Conservation (phyloP, 179 eudicot species). For the Nepenthes alata region DNA sequence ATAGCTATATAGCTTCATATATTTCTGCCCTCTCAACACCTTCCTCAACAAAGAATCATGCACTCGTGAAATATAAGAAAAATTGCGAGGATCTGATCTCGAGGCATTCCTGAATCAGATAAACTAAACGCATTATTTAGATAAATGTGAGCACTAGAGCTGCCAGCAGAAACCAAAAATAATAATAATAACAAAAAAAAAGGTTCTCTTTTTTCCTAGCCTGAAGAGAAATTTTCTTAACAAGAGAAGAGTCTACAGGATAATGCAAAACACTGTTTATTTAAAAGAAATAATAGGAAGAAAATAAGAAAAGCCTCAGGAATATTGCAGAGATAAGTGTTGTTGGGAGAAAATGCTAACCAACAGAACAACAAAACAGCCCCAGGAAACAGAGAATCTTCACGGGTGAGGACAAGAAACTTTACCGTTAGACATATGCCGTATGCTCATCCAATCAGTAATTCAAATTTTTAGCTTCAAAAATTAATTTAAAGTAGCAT, state of each 20-base stretch:
- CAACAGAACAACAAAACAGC: background rate
- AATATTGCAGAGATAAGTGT: background rate
- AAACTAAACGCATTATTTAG: background rate
- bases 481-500: too few relatives aligned
- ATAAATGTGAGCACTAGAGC: background rate
- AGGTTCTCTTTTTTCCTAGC: too few relatives aligned
- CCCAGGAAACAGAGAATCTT: constrained; percentile 3
- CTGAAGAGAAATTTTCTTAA: background rate
- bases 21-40: constrained; percentile 66
- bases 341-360: too few relatives aligned
- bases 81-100: constrained; percentile 21
- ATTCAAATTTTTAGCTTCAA: background rate
- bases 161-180: too few relatives aligned
- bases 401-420: constrained; percentile 23
- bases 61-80: constrained; percentile 36
- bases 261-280: background rate
- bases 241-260: background rate
- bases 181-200: too few relatives aligned
- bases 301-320: background rate
- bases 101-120: constrained; percentile 41
- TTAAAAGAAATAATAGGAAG: background rate
- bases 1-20: constrained; percentile 85
- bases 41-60: constrained; percentile 74
- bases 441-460: background rate
- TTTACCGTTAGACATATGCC: constrained; percentile 21